A percentile compares a stretch with the other conserved stretches of the same genome.
phyloP scores from a whole-genome alignment of 2,329 filamentous ascomycete genomes.

The Dryadomyces quercus-mongolicae region DNA sequence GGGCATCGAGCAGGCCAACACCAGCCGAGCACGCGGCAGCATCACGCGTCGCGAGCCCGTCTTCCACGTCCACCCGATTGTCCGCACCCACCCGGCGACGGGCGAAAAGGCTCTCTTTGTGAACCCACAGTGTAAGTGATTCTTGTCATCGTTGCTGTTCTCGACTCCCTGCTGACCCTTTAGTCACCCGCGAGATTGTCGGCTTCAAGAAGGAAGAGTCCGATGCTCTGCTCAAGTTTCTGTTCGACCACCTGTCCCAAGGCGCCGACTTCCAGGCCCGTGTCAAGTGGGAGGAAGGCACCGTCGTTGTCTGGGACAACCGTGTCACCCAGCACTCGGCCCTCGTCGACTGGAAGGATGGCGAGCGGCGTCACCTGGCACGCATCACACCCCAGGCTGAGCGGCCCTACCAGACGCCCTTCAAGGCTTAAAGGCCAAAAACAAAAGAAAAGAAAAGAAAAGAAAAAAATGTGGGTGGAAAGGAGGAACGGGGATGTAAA shows the following conservation, averaged over 20 bases:
- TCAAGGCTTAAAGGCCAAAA: constrained; percentile 18
- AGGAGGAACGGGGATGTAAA: too few species aligned
- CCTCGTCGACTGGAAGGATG: constrained; percentile 69
- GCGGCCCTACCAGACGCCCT: constrained; percentile 59
- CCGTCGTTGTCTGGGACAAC: constrained; percentile 82
- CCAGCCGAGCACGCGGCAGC: constrained; percentile 52
- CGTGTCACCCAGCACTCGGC: constrained; percentile 69
- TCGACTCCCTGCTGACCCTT: constrained; percentile 2
- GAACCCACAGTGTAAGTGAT: constrained; percentile 63
- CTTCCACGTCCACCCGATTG: constrained; percentile 60
- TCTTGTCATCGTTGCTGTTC: background rate
- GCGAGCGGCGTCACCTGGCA: constrained; percentile 66
- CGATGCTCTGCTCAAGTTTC: constrained; percentile 63
- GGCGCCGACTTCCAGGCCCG: constrained; percentile 62
- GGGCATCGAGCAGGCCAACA: constrained; percentile 66
- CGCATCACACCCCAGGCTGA: constrained; percentile 78
- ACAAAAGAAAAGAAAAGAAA: too few species aligned
- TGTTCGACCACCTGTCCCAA: constrained; percentile 62
- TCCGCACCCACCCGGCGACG: constrained; percentile 70
- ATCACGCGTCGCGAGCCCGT: constrained; percentile 68
- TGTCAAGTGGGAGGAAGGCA: constrained; percentile 67
- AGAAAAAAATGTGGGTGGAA: too few species aligned
- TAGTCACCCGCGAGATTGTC: constrained; percentile 69
- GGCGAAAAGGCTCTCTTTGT: constrained; percentile 76
- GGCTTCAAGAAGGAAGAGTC: constrained; percentile 81